Evolutionary conservation across 345 rosid species (phyloP).

Genomic region (Garcia nutans): DNA sequence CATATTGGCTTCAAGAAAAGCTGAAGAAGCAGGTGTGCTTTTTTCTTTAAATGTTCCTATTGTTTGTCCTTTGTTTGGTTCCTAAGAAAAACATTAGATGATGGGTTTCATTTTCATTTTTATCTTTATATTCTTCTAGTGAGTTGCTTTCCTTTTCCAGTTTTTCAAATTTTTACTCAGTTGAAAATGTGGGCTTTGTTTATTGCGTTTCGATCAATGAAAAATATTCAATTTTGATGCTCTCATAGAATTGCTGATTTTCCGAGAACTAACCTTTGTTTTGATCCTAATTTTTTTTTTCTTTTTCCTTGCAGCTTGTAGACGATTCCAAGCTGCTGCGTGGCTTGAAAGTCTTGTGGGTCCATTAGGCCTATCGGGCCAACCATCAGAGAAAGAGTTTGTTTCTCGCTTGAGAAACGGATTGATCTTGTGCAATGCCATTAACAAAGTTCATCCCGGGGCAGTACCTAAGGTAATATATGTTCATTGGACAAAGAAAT

Average conservation of each 20-base stretch:
- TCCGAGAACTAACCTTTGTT: background rate
- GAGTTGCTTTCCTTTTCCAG: background rate
- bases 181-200: background rate
- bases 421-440: slow-evolving; percentile 69
- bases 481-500: background rate
- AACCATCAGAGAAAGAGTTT: slow-evolving; percentile 81
- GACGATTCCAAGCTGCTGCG: slow-evolving; percentile 62
- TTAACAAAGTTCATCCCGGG: slow-evolving; percentile 82
- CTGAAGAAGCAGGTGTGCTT: slow-evolving; percentile 78
- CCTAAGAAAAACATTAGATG: background rate
- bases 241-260: background rate
- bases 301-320: slow-evolving; percentile 50
- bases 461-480: slow-evolving; percentile 68
- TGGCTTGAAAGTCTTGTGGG: slow-evolving; percentile 81
- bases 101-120: background rate
- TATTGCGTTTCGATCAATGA: background rate
- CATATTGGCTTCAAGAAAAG: slow-evolving; percentile 81
- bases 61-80: slow-evolving; percentile 4
- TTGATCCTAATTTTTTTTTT: background rate
- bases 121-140: background rate
- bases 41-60: background rate
- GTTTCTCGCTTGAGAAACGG: slow-evolving; percentile 93
- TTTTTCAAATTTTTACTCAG: background rate
- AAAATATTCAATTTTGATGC: background rate
- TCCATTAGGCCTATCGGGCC: slow-evolving; percentile 52